Evolutionary conservation across 2,329 filamentous ascomycete genomes (phyloP).

Genomic region (Diaporthe sp.): DNA sequence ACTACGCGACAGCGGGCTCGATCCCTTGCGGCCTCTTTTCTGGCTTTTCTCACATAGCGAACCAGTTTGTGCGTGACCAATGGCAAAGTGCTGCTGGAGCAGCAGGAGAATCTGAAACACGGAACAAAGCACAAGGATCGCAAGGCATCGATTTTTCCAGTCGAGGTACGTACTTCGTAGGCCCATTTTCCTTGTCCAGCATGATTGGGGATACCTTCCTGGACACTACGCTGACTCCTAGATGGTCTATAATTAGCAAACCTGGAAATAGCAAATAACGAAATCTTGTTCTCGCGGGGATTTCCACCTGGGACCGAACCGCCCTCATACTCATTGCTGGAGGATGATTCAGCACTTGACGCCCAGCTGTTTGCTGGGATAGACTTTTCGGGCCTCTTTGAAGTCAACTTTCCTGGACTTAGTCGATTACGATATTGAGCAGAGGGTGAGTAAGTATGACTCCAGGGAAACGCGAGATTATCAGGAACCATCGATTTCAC

Average conservation of each 20-base stretch:
- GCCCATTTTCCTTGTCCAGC: fast-evolving
- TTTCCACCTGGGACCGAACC: background rate
- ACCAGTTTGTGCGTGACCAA: constrained; percentile 5
- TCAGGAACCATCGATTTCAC: too few species aligned
- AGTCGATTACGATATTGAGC: too few species aligned
- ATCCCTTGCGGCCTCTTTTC: constrained; percentile 1
- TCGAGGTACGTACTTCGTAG: background rate
- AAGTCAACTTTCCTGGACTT: background rate
- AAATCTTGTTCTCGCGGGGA: background rate
- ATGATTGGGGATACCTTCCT: fast-evolving
- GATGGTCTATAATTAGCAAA: background rate
- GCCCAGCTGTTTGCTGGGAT: background rate
- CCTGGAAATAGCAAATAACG: background rate
- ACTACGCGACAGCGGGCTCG: background rate
- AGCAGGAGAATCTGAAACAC: background rate
- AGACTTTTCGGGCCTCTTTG: background rate
- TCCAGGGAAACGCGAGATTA: background rate
- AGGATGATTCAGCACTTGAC: background rate
- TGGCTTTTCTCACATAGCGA: constrained; percentile 14
- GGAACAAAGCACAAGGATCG: too few species aligned
- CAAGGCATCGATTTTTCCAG: background rate
- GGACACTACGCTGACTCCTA: background rate
- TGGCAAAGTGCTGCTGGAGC: background rate
- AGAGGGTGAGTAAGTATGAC: background rate
- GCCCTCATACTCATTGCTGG: background rate